Percentiles rank a stretch among this genome's conserved stretches.
Evolutionary conservation across 257 asterid genomes (phyloP).

Genomic region (Capsicum pubescens): DNA sequence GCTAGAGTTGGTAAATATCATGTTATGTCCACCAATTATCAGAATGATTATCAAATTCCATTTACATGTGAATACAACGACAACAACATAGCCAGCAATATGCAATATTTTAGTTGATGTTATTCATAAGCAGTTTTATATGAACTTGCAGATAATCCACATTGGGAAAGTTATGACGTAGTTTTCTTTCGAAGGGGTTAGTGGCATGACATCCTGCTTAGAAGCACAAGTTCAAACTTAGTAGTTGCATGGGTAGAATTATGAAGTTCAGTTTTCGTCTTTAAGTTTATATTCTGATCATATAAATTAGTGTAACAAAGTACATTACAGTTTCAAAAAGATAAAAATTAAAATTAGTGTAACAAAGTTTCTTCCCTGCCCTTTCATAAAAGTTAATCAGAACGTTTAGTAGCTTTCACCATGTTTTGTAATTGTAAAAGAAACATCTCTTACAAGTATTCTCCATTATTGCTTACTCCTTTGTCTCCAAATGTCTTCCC

Average conservation of each 20-base stretch:
- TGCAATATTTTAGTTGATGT: background rate
- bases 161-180: background rate
- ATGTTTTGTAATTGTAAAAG: slow-evolving; percentile 7
- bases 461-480: background rate
- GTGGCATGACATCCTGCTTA: background rate
- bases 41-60: background rate
- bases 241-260: background rate
- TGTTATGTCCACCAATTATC: background rate
- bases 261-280: background rate
- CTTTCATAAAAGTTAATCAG: background rate
- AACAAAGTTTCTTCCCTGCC: background rate
- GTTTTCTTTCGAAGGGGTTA: background rate
- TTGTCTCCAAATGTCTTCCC: slow-evolving; percentile 3
- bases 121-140: background rate
- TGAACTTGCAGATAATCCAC: background rate
- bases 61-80: background rate
- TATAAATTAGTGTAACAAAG: background rate
- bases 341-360: background rate
- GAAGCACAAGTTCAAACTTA: background rate
- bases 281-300: background rate
- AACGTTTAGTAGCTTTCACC: background rate
- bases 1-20: background rate
- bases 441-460: background rate
- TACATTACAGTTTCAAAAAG: too few species aligned
- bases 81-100: too few species aligned